Evolutionary conservation across 2,329 filamentous ascomycete genomes (phyloP), one percentile per base, ranked within the genome.

Genomic region (Cordyceps militaris): DNA sequence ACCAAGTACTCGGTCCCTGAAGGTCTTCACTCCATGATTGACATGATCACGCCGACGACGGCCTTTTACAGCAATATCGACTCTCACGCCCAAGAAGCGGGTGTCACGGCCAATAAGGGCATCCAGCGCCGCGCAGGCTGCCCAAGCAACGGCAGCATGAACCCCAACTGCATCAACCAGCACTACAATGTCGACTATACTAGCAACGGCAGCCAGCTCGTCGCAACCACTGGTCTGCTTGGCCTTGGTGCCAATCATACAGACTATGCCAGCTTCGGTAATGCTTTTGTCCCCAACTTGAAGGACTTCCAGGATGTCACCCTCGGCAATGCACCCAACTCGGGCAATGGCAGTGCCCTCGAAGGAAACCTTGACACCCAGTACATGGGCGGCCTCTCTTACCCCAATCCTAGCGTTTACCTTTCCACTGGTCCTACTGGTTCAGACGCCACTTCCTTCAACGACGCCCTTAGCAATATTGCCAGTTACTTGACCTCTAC

Each of bases 301-400:
- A 26, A 36, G 19, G 42, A 59, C 19, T 59, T 63, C 16, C 48
- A 55, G 11, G 60, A 60, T 30, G 57, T 49, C 16, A 30, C 44
- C 13, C 21, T 55, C 14, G 21, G 16, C 21, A 30, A 43, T 9
- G 42, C 42, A 2, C 28, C 40, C 52, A 55, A 55, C 21, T 24
- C 16, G 1, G 42, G 42, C 42, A 28, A 46, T 21, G 55, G 55
- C 34, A 40, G 44, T 10, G 23, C 36, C 3, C 43, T 56, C 4
- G 61, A 63, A 24, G 61, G 60, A 13, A 63, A 63, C 32, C 32
- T 63, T 14, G 61, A 63, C 42, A 61, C 57, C 13, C 61, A 63
- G 32, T 52, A 44, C 21, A 55, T 56, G 10, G 19, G 58, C 14
- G 47, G 34, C 7, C 21, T 63, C n/a, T 47, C 26, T n/a, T 36